Evolutionary conservation across 441 rosid species (phyloP).

Genomic region (Croton setiger): DNA sequence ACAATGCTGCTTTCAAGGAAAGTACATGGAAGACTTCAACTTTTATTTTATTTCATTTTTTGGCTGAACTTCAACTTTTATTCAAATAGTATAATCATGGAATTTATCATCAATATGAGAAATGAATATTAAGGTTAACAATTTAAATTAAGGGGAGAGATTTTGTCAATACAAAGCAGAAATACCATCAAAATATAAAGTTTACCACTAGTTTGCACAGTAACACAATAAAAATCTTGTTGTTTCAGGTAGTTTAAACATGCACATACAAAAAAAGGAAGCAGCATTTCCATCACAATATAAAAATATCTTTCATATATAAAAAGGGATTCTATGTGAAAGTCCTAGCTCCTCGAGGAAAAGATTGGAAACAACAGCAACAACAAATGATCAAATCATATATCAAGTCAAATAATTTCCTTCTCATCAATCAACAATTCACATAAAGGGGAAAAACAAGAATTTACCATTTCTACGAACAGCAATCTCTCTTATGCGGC

Average conservation of each 20-base stretch:
- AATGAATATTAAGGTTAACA: not conserved
- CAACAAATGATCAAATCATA: not conserved
- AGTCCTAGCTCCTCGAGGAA: not conserved
- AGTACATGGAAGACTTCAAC: not conserved
- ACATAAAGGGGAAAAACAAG: not conserved
- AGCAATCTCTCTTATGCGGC: constrained; percentile 77
- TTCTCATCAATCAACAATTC: not conserved
- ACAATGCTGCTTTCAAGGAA: not conserved
- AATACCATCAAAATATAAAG: not conserved
- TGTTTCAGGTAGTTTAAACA: not conserved
- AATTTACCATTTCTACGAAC: constrained; percentile 65
- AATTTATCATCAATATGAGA: not conserved
- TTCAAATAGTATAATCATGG: not conserved
- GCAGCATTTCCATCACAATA: not conserved
- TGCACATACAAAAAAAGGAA: not conserved
- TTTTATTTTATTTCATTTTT: too few species aligned
- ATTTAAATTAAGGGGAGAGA: not conserved
- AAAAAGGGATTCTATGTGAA: not conserved
- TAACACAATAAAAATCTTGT: not conserved
- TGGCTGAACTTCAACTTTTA: not conserved
- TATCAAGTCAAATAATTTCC: not conserved
- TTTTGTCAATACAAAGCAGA: not conserved
- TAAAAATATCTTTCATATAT: not conserved
- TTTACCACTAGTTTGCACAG: not conserved
- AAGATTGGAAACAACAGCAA: not conserved